Evolutionary conservation across 371 early-diverging fungal genomes (phyloP).

Genomic region (Mortierella sp.): DNA sequence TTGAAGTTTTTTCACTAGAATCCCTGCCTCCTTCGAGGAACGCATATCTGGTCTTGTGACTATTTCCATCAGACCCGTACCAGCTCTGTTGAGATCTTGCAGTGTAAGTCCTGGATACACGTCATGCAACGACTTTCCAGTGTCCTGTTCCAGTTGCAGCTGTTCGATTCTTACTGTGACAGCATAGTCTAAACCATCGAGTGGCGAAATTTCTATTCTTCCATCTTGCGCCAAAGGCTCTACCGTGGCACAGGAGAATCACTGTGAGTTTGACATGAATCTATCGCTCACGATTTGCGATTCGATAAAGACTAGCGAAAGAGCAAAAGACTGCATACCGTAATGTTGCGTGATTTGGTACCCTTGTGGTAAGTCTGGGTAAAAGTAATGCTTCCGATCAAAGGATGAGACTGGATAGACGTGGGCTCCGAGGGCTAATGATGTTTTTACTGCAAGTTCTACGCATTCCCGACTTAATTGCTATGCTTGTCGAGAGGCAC

Average conservation of each 20-base stretch:
- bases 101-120: constrained; percentile 70
- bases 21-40: constrained; percentile 81
- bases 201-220: constrained; percentile 59
- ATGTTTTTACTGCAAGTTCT: constrained; percentile 78
- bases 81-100: constrained; percentile 92
- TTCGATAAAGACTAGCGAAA: background rate
- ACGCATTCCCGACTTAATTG: constrained; percentile 81
- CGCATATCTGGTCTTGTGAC: constrained; percentile 89
- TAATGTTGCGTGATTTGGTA: constrained; percentile 95
- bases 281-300: too few species aligned
- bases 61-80: constrained; percentile 90
- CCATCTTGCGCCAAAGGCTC: constrained; percentile 82
- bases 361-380: constrained; percentile 92
- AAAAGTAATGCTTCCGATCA: constrained; percentile 96
- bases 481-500: constrained; percentile 47
- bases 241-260: constrained; percentile 18
- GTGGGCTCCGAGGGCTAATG: constrained; percentile 76
- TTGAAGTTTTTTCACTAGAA: constrained; percentile 84
- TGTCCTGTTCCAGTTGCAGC: constrained; percentile 94
- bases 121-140: constrained; percentile 86
- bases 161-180: constrained; percentile 81
- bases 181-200: constrained; percentile 67
- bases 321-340: constrained; percentile 51
- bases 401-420: constrained; percentile 80
- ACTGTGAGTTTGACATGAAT: background rate